Conservation (phyloP, 2,329 filamentous ascomycete species). For the Aspergillus sp. region DNA sequence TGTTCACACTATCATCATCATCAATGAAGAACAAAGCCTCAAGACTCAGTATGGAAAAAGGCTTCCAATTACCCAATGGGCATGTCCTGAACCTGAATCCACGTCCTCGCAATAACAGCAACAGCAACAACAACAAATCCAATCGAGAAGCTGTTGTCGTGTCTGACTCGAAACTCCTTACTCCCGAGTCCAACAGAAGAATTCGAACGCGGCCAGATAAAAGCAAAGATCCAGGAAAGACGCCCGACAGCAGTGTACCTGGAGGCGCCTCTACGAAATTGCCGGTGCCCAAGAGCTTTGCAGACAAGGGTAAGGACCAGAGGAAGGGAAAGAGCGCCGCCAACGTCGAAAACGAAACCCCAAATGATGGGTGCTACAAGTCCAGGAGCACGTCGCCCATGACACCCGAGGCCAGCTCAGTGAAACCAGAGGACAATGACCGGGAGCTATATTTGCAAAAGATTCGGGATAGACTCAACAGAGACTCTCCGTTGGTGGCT, state of each 20-base stretch:
- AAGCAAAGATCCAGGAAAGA: not conserved
- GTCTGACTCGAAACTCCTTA: not conserved
- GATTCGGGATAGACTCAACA: slow-evolving; percentile 19
- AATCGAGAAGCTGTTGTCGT: not conserved
- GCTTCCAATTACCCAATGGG: slow-evolving; percentile 20
- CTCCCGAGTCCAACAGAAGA: not conserved
- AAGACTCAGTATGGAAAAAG: slow-evolving; percentile 14
- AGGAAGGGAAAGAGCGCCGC: slow-evolving; percentile 6
- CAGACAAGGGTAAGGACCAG: slow-evolving; percentile 11
- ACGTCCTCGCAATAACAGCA: slow-evolving; percentile 10
- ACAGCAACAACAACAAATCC: not conserved
- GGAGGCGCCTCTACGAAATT: slow-evolving; percentile 19
- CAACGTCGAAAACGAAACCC: slow-evolving; percentile 2
- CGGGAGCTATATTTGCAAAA: slow-evolving; percentile 23
- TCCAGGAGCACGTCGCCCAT: slow-evolving; percentile 4
- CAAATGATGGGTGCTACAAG: not conserved
- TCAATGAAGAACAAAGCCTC: not conserved
- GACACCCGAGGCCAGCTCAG: slow-evolving; percentile 5
- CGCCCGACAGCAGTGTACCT: not conserved
- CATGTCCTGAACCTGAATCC: slow-evolving; percentile 24
- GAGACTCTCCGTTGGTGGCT: slow-evolving; percentile 13
- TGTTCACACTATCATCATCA: too few relatives aligned
- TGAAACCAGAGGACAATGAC: slow-evolving; percentile 12
- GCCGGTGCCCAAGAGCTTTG: slow-evolving; percentile 16
- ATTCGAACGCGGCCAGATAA: not conserved